Conservation (phyloP, 2,329 filamentous ascomycete genomes). For the Alternaria consortialis region DNA sequence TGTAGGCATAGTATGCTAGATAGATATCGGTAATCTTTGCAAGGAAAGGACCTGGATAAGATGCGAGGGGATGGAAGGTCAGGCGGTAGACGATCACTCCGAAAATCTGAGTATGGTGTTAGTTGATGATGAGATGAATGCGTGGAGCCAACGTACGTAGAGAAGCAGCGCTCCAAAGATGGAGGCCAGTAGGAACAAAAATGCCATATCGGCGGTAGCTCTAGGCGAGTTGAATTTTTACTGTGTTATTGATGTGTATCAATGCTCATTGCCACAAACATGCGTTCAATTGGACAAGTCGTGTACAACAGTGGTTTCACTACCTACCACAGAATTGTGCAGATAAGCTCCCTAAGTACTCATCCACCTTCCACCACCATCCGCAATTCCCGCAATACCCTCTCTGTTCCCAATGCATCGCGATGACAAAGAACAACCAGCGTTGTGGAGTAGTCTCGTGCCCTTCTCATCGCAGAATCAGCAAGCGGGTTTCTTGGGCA, state of each 20-base stretch:
- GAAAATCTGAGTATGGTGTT: slow-evolving; percentile 29
- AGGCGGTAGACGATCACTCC: slow-evolving; percentile 50
- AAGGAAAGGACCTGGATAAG: slow-evolving; percentile 55
- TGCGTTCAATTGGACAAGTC: background rate
- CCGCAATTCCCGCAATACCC: slow-evolving; percentile 41
- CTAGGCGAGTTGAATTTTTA: background rate
- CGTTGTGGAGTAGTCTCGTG: slow-evolving; percentile 21
- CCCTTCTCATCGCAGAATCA: slow-evolving; percentile 6
- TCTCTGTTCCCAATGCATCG: slow-evolving; percentile 4
- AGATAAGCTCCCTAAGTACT: slow-evolving; percentile 27
- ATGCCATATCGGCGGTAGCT: slow-evolving; percentile 9
- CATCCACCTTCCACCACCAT: slow-evolving; percentile 33
- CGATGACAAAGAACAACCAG: slow-evolving; percentile 13
- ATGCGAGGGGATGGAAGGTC: slow-evolving; percentile 55
- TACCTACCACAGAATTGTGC: background rate
- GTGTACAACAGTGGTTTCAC: background rate
- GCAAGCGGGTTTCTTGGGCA: slow-evolving; percentile 22
- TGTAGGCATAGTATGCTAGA: slow-evolving; percentile 72
- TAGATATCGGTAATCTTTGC: slow-evolving; percentile 51
- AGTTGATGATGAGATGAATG: background rate
- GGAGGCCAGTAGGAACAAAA: slow-evolving; percentile 31
- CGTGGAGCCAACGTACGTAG: slow-evolving; percentile 31
- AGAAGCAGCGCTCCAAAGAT: slow-evolving; percentile 34
- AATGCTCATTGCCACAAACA: slow-evolving; percentile 8
- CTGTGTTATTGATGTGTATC: background rate